Base-by-base conservation (phyloP, 202 grass and related monocot genomes). In the Elaeis oleifera region DNA sequence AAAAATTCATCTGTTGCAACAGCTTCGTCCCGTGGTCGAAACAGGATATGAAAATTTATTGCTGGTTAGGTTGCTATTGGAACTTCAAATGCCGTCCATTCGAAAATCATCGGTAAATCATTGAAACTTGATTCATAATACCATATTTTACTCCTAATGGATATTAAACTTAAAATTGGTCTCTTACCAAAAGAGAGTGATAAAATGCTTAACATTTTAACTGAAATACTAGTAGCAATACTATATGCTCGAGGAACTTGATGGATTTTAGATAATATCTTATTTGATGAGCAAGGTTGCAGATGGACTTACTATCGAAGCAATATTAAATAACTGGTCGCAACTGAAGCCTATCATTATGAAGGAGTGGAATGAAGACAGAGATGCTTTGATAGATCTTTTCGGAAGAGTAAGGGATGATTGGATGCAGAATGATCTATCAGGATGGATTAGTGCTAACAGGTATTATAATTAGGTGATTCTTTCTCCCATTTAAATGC, bases 41-140 rank as follows among this genome's bases (percentile, higher is more conserved):
- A 96, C 91, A 26, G 87, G 91, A 26, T 96, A 96, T 54, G 91
- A 96, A 66, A 96, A 90, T 65, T 78, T 96, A 26, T 77, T 96
- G 83, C 91, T 96, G 78, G 83, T 96, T 73, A 88, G 87, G 62
- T 83, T 96, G 78, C 79, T 96, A 69, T 61, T 88, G 60, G 91
- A 96, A 68, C 73, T 90, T 70, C 67, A 28, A 36, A 74, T 81
- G 64, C 81, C 87, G 17, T 83, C 84, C 55, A 59, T 57, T 64
- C 77, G 81, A 49, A 83, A 71, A 81, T 96, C 87, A 71, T 96
- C 81, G 31, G 90, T 96, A 81, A 72, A 67, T 60, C 70, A 53
- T 64, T 68, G 5, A 69, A 24, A 64, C 16, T 44, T 44, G 36
- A 44, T 44, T 13, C 36, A 44, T 13, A 44, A 13, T 9, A 6